Evolutionary conservation across 805 yeast species (phyloP), one percentile per base, ranked within the genome.

Genomic region (Yamadazyma sp.): DNA sequence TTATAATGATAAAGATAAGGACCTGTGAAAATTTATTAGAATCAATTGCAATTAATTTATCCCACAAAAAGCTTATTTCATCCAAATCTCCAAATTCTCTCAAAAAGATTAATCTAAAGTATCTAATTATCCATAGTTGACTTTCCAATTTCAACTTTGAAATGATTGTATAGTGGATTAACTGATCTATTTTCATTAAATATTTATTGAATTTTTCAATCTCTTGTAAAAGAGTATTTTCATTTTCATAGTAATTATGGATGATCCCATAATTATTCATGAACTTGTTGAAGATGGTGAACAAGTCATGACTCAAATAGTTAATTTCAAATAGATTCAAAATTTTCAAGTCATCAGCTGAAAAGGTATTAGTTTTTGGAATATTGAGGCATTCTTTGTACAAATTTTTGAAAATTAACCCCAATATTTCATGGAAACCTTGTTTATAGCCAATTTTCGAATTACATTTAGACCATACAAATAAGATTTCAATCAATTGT

Each of bases 101-200:
- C 5, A 68, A 55, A 12, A 74, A 53, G 3, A 75, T 41, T 23
- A 76, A 53, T 17, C 80, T 52, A 19, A 70, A 62, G 52, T 69
- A 76, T 28, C 81, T 48, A n/a, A 76, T 69, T 17, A 74, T 58
- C 80, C 80, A 76, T 27, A 76, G 59, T 34, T 74, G 73, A 2
- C 76, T 63, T 39, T 74, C 80, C 5, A 74, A 51, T 38, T 62
- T 60, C 24, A 73, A 56, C 42, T 65, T 69, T 31, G 63, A 66
- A 11, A 64, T 52, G 25, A 74, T 48, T 38, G 61, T 61, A 43
- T 71, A 70, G 42, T 71, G 74, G 12, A 73, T 57, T 12, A 67
- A 55, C 32, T 65, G 71, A 48, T 76, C 81, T 4, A 70, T 63
- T 40, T 73, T 66, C 62, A 75, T 74, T 26, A 76, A 50, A 36